Conservation (phyloP, 164 flowering plant genomes). For the Santalum album region DNA sequence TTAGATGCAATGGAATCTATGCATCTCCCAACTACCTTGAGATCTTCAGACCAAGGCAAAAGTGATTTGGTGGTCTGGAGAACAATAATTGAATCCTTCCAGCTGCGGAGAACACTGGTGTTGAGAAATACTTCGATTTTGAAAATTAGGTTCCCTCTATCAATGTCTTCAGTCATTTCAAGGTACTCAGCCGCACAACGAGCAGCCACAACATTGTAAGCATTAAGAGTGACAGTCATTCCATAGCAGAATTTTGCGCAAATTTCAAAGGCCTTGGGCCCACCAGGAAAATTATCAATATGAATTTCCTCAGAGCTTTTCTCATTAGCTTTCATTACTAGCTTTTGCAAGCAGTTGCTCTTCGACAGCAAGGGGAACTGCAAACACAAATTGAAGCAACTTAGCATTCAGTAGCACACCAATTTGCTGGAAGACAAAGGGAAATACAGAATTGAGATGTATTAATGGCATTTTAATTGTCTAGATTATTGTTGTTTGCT, state of each 20-base stretch:
- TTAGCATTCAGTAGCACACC: background rate
- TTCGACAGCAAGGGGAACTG: constrained; percentile 88
- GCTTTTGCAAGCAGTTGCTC: constrained; percentile 61
- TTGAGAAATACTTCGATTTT: constrained; percentile 84
- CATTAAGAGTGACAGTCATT: constrained; percentile 78
- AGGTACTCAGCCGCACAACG: constrained; percentile 75
- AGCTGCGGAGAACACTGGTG: constrained; percentile 69
- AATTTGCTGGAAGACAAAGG: too few species aligned
- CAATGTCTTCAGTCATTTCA: constrained; percentile 75
- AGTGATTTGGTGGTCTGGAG: constrained; percentile 69
- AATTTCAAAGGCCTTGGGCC: constrained; percentile 76
- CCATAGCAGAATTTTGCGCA: constrained; percentile 95
- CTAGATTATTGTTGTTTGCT: too few species aligned
- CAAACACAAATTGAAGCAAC: constrained; percentile 10
- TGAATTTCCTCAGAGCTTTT: constrained; percentile 46
- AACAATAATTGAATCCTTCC: constrained; percentile 91
- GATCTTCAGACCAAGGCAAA: constrained; percentile 71
- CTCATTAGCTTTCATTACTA: constrained; percentile 44
- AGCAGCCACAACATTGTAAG: constrained; percentile 81
- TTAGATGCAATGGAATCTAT: constrained; percentile 82
- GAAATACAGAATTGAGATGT: too few species aligned
- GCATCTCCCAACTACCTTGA: constrained; percentile 77
- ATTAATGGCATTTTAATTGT: too few species aligned
- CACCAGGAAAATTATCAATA: constrained; percentile 71
- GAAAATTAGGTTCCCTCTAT: constrained; percentile 60